Percentiles rank a stretch among this genome's conserved stretches.
Conservation (phyloP, 345 rosid species). For the Leavenworthia alabamica region DNA sequence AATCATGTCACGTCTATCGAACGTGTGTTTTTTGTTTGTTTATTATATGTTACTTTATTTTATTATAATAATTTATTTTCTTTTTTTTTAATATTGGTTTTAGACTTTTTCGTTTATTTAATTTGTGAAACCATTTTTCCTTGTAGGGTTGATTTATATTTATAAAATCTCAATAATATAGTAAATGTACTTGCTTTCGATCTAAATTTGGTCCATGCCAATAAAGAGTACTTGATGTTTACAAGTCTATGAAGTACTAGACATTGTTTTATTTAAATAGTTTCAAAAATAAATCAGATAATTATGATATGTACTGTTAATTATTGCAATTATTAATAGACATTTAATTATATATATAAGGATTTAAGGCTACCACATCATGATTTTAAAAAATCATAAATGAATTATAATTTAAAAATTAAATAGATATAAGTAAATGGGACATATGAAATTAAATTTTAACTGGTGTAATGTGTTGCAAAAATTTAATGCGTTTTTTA, state of each 20-base stretch:
- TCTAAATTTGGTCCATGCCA: slow-evolving; percentile 22
- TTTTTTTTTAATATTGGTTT: too few species aligned
- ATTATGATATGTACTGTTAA: background rate
- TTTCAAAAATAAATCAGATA: background rate
- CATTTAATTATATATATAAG: background rate
- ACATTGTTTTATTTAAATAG: background rate
- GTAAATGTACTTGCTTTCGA: slow-evolving; percentile 14
- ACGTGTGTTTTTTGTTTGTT: slow-evolving; percentile 9
- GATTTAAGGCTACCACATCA: background rate
- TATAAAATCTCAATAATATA: background rate
- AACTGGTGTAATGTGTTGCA: background rate
- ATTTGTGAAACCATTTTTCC: background rate
- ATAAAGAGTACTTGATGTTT: background rate
- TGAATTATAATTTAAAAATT: background rate
- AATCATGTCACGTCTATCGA: slow-evolving; percentile 29
- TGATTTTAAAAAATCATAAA: background rate
- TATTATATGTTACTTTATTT: too few species aligned
- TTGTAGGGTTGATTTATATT: background rate
- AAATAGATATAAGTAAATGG: background rate
- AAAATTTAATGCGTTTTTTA: background rate
- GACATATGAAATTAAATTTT: background rate
- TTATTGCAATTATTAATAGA: background rate
- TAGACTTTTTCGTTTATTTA: background rate
- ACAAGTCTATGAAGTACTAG: slow-evolving; percentile 4
- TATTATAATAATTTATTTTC: too few species aligned